phyloP scores from a whole-genome alignment of 495 filamentous ascomycete genomes.

The Lasiosphaeris hirsuta region DNA sequence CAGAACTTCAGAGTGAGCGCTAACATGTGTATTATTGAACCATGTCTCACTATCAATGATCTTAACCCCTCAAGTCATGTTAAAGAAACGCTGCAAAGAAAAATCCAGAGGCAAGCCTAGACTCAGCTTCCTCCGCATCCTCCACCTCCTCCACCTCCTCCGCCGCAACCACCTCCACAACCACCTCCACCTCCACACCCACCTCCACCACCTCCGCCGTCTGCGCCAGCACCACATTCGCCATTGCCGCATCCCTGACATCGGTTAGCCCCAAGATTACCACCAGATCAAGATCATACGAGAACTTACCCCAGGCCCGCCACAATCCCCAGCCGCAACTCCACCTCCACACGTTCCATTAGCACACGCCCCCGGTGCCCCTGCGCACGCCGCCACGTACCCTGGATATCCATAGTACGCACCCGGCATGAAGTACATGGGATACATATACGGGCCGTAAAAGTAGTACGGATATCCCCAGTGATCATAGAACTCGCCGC shows the following conservation, averaged over 20 bases:
- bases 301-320: conserved; percentile 28
- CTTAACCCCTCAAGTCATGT: neutral
- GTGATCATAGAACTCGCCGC: conserved; percentile 52
- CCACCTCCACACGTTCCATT: conserved; percentile 33
- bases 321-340: conserved; percentile 33
- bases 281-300: neutral
- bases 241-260: conserved; percentile 51
- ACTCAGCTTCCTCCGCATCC: neutral
- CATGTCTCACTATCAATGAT: no score
- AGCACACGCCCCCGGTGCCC: conserved; percentile 14
- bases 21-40: no score
- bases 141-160: conserved; percentile 1
- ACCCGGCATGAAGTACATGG: conserved; percentile 29
- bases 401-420: conserved; percentile 38
- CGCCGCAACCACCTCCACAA: conserved; percentile 1
- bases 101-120: neutral
- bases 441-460: conserved; percentile 36
- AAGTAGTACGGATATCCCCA: conserved; percentile 51
- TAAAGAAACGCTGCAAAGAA: neutral
- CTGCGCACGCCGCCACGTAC: conserved; percentile 22
- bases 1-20: no score
- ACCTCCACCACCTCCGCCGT: neutral
- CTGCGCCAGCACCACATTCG: conserved; percentile 27
- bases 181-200: neutral
- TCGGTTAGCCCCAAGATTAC: neutral